Base-by-base conservation (phyloP, 192 early-diverging fungal species). In the Helicostylum pulchrum region DNA sequence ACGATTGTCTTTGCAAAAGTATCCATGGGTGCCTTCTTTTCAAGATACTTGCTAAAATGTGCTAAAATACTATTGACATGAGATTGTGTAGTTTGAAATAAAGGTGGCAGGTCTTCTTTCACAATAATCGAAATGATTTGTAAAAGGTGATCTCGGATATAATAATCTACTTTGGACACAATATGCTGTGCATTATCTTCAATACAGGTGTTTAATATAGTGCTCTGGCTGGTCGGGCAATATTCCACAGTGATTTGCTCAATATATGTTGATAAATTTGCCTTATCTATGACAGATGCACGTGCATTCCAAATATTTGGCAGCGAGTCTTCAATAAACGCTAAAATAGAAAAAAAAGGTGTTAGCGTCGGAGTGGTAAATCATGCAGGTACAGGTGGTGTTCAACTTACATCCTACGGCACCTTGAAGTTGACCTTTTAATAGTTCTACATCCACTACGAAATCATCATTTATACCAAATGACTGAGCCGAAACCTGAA, bases 231-330 rank as follows among this genome's bases (percentile, higher is more conserved):
- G 30, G 17, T 56, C 7, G 31, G 14, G 8, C 54, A 56, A 19
- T 36, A 19, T 3, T 56, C 54, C 0, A 30, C 7, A 36, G 31
- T 36, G 15, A 39, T 10, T 5, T 17, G 31, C 32, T 56, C 54
- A 2, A 56, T 39, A 39, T 36, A 11, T 34, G 2, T n/a, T 7
- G 32, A 34, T 4, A 56, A 34, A 9, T 30, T 36, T 36, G n/a
- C 7, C 54, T 56, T 56, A 34, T 56, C 54, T 2, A 56, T 39
- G n/a, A 39, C 14, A 32, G 32, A 34, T 7, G 54, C 54, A 39
- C 54, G 54, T 36, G 54, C 31, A n/a, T 56, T 56, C 54, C 54
- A 56, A 56, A 56, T 56, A 19, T 30, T 36, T n/a, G 54, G 54
- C 9, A 56, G 19, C 34, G 54, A 56, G 7, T 56, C 54, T 39